These are phyloP conservation scores for Ophiobolus disseminans DNA, from an alignment of 2,329 filamentous ascomycete genomes.

Conservation along the genomic window DNA sequence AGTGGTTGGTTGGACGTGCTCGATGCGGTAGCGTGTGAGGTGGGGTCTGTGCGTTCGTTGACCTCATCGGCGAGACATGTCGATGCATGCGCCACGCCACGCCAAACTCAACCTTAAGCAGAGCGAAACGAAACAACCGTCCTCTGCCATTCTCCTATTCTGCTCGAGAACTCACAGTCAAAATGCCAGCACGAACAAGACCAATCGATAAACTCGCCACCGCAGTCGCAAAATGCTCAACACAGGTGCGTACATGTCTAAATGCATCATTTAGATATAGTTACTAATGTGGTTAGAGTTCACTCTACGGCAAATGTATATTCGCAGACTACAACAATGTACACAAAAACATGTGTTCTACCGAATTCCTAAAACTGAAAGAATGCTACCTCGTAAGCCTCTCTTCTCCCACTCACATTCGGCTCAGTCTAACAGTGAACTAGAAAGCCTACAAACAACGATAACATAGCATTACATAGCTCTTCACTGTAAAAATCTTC, in stretches of 20 bases:
- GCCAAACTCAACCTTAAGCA: not conserved
- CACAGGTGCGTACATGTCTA: conserved; percentile 59
- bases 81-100: not conserved
- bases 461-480: conserved; percentile 17
- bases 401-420: not conserved
- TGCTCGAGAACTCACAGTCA: too few relatives aligned
- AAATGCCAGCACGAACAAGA: conserved; percentile 55
- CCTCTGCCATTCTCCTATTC: too few relatives aligned
- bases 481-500: not conserved
- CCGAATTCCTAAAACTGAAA: conserved; percentile 85
- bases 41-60: conserved; percentile 8
- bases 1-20: conserved; percentile 26
- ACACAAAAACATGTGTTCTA: conserved; percentile 86
- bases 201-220: conserved; percentile 74
- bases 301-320: conserved; percentile 89
- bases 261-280: not conserved
- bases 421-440: not conserved
- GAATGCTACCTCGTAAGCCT: conserved; percentile 80
- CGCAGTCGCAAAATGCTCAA: conserved; percentile 69
- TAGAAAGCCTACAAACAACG: conserved; percentile 43
- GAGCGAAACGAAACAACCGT: too few relatives aligned
- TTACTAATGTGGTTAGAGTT: too few relatives aligned
- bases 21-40: not conserved
- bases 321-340: conserved; percentile 88
- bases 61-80: conserved; percentile 16